Conservation (phyloP, 1,139 yeast genomes). For the Pichia kudriavzevii region DNA sequence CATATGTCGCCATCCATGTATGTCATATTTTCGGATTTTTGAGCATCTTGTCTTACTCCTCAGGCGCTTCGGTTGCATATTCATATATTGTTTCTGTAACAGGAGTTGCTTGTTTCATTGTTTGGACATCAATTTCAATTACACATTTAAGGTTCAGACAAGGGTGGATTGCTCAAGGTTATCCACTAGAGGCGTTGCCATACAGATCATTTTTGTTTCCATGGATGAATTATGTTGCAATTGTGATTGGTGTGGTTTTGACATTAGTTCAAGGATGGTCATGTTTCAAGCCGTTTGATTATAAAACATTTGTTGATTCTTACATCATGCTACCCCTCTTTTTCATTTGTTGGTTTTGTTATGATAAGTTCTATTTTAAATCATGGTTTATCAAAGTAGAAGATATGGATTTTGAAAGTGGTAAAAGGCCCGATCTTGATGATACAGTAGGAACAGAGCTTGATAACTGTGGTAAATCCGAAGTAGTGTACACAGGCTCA, state of each 20-base stretch:
- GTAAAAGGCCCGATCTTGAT: slow-evolving; percentile 31
- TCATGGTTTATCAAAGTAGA: slow-evolving; percentile 23
- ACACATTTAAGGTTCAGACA: slow-evolving; percentile 42
- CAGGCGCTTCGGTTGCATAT: slow-evolving; percentile 50
- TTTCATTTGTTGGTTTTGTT: slow-evolving; percentile 34
- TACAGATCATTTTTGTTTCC: slow-evolving; percentile 51
- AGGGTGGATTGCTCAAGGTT: slow-evolving; percentile 44
- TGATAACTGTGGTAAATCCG: slow-evolving; percentile 10
- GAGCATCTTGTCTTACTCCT: slow-evolving; percentile 42
- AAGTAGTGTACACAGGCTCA: slow-evolving; percentile 1
- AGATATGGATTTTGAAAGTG: slow-evolving; percentile 47
- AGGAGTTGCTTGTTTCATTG: slow-evolving; percentile 51
- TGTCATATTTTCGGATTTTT: slow-evolving; percentile 44
- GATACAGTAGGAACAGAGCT: slow-evolving; percentile 17
- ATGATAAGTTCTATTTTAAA: slow-evolving; percentile 31
- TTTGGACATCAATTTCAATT: slow-evolving; percentile 42
- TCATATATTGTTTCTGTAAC: slow-evolving; percentile 45
- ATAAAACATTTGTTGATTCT: slow-evolving; percentile 56
- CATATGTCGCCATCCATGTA: slow-evolving; percentile 41
- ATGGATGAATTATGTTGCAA: slow-evolving; percentile 42
- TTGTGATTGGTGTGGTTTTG: slow-evolving; percentile 43
- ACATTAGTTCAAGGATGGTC: slow-evolving; percentile 68
- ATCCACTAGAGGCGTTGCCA: slow-evolving; percentile 41
- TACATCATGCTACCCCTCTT: slow-evolving; percentile 58
- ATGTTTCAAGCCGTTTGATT: slow-evolving; percentile 52